Evolutionary conservation across 139 green algal species (phyloP).

Genomic region (Closterium sp.): DNA sequence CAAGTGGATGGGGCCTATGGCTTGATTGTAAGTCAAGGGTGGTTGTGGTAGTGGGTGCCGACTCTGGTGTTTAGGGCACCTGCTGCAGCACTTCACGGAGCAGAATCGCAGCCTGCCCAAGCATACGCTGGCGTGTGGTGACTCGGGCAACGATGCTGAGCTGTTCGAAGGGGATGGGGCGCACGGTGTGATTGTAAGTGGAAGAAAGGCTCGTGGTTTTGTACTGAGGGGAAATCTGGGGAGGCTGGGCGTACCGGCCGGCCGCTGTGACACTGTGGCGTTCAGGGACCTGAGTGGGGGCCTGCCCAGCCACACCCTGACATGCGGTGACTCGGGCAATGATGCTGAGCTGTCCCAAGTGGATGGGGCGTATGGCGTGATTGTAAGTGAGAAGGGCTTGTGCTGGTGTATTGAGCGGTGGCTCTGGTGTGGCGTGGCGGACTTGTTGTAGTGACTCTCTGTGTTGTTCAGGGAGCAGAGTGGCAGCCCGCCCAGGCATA

Average conservation of each 20-base stretch:
- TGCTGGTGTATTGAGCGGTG: no score
- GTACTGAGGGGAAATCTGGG: no score
- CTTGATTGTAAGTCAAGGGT: slow-evolving; percentile 69
- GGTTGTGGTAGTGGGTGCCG: background rate
- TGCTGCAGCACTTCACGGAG: no score
- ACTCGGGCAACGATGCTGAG: slow-evolving; percentile 92
- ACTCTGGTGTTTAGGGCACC: no score
- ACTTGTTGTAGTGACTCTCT: slow-evolving; percentile 81
- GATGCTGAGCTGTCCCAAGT: slow-evolving; percentile 89
- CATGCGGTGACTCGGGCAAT: slow-evolving; percentile 91
- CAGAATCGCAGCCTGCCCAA: background rate
- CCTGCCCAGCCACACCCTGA: slow-evolving; percentile 61
- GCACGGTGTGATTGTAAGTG: slow-evolving; percentile 73
- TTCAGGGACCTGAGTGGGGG: slow-evolving; percentile 14
- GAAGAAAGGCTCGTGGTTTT: background rate
- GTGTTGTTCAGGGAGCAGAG: slow-evolving; percentile 50
- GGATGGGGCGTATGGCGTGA: slow-evolving; percentile 69
- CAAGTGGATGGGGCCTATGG: slow-evolving; percentile 69
- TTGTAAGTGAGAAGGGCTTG: slow-evolving; percentile 61
- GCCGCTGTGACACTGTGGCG: slow-evolving; percentile 73
- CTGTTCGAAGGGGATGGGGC: slow-evolving; percentile 77
- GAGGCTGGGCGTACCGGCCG: no score
- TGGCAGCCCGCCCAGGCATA: slow-evolving; percentile 2
- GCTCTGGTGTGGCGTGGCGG: no score
- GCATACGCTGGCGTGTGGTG: slow-evolving; percentile 76